Base-by-base conservation (phyloP, 106 monocot species). In the Dendrobium catenatum region DNA sequence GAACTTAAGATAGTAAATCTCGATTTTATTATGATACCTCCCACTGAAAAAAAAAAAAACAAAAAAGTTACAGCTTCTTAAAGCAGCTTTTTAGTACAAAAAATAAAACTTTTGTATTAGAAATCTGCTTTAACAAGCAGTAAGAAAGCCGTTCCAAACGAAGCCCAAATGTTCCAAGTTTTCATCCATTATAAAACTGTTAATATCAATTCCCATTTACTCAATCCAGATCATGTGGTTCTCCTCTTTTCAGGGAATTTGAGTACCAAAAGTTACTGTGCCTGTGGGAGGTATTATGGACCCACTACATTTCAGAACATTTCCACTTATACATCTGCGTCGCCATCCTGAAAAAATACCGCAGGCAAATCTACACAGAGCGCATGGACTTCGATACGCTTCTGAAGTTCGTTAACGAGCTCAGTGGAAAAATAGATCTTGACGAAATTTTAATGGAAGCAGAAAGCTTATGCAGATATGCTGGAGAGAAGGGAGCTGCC, bases 281-380 rank as follows among this genome's bases (percentile, higher is more conserved):
- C 8, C 37, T 98, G 55, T 98, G 97, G 97, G 97, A 98, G 72
- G 97, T 98, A 19, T 64, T 98, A 15, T 98, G 97, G 97, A 95
- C 97, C 8, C 90, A 95, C 40, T 87, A 98, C 76, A 37, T 87
- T 37, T 93, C 94, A 1, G 97, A 98, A 77, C 97, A 98, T 78
- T 91, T 98, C 83, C 97, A 98, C 81, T 78, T 98, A 79, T 98
- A 94, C 78, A 56, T 98, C 0, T 98, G 94, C 43, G 91, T 98
- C 4, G 94, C 97, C 4, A 89, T 98, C 68, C 80, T 98, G 77
- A 98, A 93, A 79, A 86, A 76, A 43, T 86, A 91, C 85, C 86
- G 91, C 22, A 82, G 75, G 46, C 84, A 85, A 42, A 93, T 98
- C 33, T 88, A 94, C 9, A 85, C 78, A 3, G 94, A 98, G 75